Evolutionary conservation across 306 rosid species (phyloP).

Genomic region (Begonia fuchsioides): DNA sequence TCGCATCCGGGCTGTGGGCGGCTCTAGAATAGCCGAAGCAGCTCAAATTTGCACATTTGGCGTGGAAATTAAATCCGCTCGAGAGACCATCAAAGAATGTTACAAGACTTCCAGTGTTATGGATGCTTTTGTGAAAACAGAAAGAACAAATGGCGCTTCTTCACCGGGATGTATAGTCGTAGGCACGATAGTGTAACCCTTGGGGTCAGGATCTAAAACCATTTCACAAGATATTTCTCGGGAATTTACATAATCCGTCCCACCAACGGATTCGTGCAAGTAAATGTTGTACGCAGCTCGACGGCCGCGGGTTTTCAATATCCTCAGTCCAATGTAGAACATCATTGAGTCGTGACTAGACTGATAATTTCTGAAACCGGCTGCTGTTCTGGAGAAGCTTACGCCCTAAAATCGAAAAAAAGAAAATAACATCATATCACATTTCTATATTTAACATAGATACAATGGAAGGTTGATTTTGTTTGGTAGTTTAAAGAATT

Average conservation of each 20-base stretch:
- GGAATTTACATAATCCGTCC: conserved; percentile 93
- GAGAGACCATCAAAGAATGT: conserved; percentile 11
- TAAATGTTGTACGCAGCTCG: conserved; percentile 92
- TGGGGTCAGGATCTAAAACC: conserved; percentile 98
- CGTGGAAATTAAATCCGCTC: conserved; percentile 15
- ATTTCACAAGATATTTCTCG: conserved; percentile 98
- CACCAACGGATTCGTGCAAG: conserved; percentile 95
- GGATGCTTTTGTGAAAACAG: conserved; percentile 96
- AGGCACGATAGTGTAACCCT: conserved; percentile 96
- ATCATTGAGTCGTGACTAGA: conserved; percentile 93
- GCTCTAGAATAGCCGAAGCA: conserved; percentile 43
- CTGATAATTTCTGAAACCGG: conserved; percentile 95
- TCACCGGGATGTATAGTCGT: conserved; percentile 97
- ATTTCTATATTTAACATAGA: too few relatives aligned
- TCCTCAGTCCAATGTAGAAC: conserved; percentile 99
- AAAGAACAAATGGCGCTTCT: conserved; percentile 98
- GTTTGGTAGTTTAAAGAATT: too few relatives aligned
- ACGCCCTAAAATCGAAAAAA: conserved; percentile 47
- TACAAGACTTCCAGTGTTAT: conserved; percentile 76
- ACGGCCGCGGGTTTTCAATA: conserved; percentile 91
- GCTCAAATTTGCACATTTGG: conserved; percentile 18
- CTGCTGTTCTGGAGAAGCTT: conserved; percentile 93
- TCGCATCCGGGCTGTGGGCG: conserved; percentile 12
- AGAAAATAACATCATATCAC: too few relatives aligned
- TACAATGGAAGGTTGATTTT: too few relatives aligned